Base-by-base conservation (phyloP, 208 protist species). In the Sergeia podlipaevii region DNA sequence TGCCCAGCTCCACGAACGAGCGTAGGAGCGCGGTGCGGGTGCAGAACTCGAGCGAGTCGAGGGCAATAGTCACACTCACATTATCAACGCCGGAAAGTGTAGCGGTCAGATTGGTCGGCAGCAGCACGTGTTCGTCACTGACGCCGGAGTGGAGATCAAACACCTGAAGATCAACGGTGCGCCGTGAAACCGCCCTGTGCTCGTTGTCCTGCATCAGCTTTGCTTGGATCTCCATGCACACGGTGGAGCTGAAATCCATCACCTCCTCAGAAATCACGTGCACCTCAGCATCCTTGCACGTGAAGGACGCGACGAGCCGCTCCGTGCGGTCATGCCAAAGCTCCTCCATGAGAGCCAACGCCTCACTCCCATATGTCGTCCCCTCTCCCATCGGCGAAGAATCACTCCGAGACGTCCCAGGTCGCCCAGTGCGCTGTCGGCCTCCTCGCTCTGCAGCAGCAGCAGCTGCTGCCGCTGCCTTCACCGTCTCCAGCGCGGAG, bases 201-300 rank as follows among this genome's bases (percentile, higher is more conserved):
- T 89, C 74, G 23, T 54, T 60, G 32, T 82, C 64, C 47, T 80
- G 76, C 24, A 65, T 60, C 32, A 78, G 68, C 28, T 65, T 55
- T 29, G 74, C 37, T 20, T 49, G 42, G 15, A 59, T 32, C 45
- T 72, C 60, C 72, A 75, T 83, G 54, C 52, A 58, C 32, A 91
- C n/a, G 0, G 80, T 70, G 8, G 76, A 33, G 3, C 73, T 77
- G 15, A 94, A 63, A 24, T 82, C 70, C 1, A 77, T 55, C 20
- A 80, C 66, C 34, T 87, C 86, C 49, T 93, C 86, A 2, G 76
- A 80, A n/a, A 90, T 52, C 51, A 88, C 48, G 32, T 65, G 65
- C 43, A 89, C 8, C 34, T 50, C 49, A 23, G 87, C 47, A 17
- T 77, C 38, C 23, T 60, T 28, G 55, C 74, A 86, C 30, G 33